These are phyloP conservation scores for Blastobotrys buckinghamii DNA, from an alignment of 1,139 yeast genomes.

Conservation along the genomic window DNA sequence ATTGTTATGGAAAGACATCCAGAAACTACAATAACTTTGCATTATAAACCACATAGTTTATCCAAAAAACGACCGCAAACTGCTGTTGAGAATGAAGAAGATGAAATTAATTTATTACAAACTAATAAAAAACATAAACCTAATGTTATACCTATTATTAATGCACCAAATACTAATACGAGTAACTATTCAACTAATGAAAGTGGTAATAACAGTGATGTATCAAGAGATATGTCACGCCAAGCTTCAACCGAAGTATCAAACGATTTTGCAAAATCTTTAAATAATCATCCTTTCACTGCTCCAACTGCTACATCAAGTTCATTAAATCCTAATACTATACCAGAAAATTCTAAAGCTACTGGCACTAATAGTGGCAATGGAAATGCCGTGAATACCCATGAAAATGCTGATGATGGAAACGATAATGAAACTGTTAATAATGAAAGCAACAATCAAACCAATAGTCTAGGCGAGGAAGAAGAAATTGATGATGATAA, in stretches of 20 bases:
- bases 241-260: conserved; percentile 4
- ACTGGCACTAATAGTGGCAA: neutral
- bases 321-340: no score
- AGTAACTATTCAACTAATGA: neutral
- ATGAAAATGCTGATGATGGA: neutral
- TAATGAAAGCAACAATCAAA: neutral
- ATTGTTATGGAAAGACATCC: neutral
- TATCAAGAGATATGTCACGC: neutral
- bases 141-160: no score
- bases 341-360: no score
- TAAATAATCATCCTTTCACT: no score
- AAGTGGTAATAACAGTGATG: neutral
- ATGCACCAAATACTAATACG: neutral
- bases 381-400: no score
- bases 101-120: neutral
- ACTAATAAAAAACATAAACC: no score
- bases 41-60: neutral
- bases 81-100: conserved; percentile 1
- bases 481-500: neutral
- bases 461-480: no score
- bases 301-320: no score
- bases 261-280: no score
- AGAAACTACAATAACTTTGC: neutral
- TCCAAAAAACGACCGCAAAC: neutral
- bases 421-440: neutral